Conservation (phyloP, 768 basidiomycete species). For the Lyophyllum shimeji region DNA sequence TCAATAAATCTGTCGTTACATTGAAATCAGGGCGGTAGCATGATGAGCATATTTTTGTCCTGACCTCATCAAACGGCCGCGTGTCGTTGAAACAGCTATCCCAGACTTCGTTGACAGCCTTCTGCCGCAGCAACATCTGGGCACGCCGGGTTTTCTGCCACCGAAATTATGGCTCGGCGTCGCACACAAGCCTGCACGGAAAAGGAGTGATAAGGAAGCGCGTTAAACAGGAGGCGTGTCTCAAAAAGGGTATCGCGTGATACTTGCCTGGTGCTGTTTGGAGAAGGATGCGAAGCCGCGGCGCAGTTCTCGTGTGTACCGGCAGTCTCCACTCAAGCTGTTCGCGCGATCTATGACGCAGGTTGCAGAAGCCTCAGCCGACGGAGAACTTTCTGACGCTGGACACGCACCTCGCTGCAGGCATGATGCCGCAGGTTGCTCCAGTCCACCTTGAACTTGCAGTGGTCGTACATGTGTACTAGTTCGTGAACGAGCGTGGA, state of each 20-base stretch:
- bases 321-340: constrained; percentile 91
- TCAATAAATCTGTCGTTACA: constrained; percentile 20
- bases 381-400: too few species aligned
- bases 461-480: constrained; percentile 93
- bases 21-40: not conserved
- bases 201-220: constrained; percentile 7
- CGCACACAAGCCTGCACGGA: constrained; percentile 81
- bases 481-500: constrained; percentile 92
- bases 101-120: constrained; percentile 95
- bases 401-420: constrained; percentile 78
- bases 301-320: constrained; percentile 76
- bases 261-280: constrained; percentile 88
- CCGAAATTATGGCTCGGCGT: constrained; percentile 80
- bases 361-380: too few species aligned
- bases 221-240: constrained; percentile 2
- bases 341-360: constrained; percentile 87
- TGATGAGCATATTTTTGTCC: constrained; percentile 7
- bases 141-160: constrained; percentile 78
- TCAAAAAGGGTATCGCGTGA: constrained; percentile 4
- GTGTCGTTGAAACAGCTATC: constrained; percentile 96
- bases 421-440: constrained; percentile 89
- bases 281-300: constrained; percentile 79
- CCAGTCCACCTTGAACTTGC: constrained; percentile 94
- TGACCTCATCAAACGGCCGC: constrained; percentile 94
- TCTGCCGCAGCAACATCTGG: constrained; percentile 74